A percentile compares a stretch with the other conserved stretches of the same genome.
Conservation (phyloP, 2,329 filamentous ascomycete genomes). For the Pyricularia pennisetigena region DNA sequence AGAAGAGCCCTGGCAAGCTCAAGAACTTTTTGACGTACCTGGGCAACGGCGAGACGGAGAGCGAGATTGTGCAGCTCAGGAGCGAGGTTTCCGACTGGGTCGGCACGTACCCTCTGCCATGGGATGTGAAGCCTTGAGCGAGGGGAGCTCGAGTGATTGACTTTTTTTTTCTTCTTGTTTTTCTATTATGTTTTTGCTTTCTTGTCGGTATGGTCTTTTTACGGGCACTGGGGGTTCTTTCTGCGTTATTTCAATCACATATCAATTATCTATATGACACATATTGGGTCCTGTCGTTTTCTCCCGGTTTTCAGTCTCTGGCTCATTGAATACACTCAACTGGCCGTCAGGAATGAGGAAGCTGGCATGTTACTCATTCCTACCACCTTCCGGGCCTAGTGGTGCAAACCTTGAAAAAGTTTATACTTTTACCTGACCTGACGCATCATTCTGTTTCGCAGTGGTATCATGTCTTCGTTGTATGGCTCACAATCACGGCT, state of each 20-base stretch:
- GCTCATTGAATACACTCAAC: neutral
- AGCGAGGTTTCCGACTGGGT: constrained; percentile 74
- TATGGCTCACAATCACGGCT: neutral
- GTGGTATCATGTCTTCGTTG: neutral
- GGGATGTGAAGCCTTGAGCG: constrained; percentile 32
- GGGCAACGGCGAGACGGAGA: constrained; percentile 55
- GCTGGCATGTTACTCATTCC: neutral
- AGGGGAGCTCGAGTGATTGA: neutral
- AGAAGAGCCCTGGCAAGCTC: constrained; percentile 55
- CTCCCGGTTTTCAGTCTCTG: neutral
- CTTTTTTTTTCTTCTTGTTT: neutral
- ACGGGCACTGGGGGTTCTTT: neutral
- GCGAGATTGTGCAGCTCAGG: constrained; percentile 63
- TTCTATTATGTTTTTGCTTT: neutral
- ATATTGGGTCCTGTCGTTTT: neutral
- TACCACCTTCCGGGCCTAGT: neutral
- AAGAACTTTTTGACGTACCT: constrained; percentile 61
- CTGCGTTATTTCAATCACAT: neutral
- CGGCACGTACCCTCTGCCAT: constrained; percentile 62
- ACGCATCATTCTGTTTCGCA: neutral
- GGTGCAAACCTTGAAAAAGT: neutral
- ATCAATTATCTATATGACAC: neutral
- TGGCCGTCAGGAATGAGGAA: neutral
- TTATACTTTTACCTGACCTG: neutral
- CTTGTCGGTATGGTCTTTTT: neutral